Percentiles rank a stretch among this genome's conserved stretches.
phyloP scores from a whole-genome alignment of 2,329 filamentous ascomycete genomes.

The Penicillium sp. region DNA sequence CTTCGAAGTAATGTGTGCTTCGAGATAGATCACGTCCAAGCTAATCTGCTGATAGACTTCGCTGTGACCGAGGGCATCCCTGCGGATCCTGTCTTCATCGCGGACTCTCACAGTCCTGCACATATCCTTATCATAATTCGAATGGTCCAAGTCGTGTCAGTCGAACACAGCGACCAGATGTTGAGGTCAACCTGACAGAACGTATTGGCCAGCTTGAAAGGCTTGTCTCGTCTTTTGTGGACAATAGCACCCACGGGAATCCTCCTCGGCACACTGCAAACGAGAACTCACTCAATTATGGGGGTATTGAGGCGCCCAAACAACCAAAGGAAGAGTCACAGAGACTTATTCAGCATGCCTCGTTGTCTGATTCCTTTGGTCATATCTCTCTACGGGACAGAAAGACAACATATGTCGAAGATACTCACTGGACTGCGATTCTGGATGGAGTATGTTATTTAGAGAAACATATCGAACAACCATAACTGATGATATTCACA shows the following conservation, averaged over 20 bases:
- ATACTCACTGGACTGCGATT: slow-evolving; percentile 15
- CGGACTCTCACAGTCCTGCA: slow-evolving; percentile 59
- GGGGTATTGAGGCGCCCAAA: background rate
- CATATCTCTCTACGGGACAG: slow-evolving; percentile 11
- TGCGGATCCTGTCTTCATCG: slow-evolving; percentile 63
- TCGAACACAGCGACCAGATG: background rate
- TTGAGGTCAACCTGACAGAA: slow-evolving; percentile 60
- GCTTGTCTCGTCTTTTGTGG: slow-evolving; percentile 60
- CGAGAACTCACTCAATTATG: background rate
- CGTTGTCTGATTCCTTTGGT: slow-evolving; percentile 14
- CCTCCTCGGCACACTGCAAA: slow-evolving; percentile 45
- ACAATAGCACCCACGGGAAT: slow-evolving; percentile 53
- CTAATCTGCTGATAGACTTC: slow-evolving; percentile 44
- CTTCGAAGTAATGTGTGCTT: background rate
- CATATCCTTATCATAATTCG: slow-evolving; percentile 2
- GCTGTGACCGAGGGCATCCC: slow-evolving; percentile 60
- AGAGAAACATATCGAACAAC: background rate
- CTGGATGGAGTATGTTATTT: slow-evolving; percentile 11
- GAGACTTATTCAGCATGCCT: background rate
- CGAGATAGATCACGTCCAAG: background rate
- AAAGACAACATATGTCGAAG: slow-evolving; percentile 13
- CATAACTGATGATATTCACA: background rate
- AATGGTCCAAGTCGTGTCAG: background rate
- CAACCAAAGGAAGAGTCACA: slow-evolving; percentile 15
- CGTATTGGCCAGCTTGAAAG: slow-evolving; percentile 61